A percentile compares a stretch with the other conserved stretches of the same genome.
Conservation (phyloP, 495 filamentous ascomycete species). For the Aspergillus wentii region DNA sequence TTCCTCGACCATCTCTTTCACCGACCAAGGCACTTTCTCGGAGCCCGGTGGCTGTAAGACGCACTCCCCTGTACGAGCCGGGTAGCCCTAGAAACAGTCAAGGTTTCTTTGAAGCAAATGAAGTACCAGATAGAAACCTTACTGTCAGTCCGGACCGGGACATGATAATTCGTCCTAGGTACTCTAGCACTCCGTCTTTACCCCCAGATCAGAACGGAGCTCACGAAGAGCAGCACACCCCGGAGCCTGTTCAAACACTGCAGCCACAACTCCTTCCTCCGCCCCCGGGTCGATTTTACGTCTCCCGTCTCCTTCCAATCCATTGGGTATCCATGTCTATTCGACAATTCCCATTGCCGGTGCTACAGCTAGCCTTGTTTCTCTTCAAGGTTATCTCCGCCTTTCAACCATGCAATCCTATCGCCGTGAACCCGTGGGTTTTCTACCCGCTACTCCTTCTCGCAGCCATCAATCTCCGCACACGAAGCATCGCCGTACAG, state of each 20-base stretch:
- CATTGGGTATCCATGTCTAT: constrained; percentile 1
- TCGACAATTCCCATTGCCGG: constrained; percentile 19
- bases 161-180: constrained; percentile 31
- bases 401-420: constrained; percentile 55
- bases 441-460: constrained; percentile 57
- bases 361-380: constrained; percentile 43
- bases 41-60: constrained; percentile 20
- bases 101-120: constrained; percentile 10
- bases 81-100: constrained; percentile 15
- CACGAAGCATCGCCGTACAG: constrained; percentile 22
- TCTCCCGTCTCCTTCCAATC: constrained; percentile 21
- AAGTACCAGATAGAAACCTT: constrained; percentile 13
- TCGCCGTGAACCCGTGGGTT: constrained; percentile 53
- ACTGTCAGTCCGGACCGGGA: constrained; percentile 29
- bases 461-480: constrained; percentile 48
- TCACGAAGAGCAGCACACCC: constrained; percentile 22
- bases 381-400: constrained; percentile 51
- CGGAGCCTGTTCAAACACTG: constrained; percentile 27
- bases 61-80: constrained; percentile 27
- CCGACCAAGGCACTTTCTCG: constrained; percentile 25
- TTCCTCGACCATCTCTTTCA: constrained; percentile 25
- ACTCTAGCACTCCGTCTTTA: constrained; percentile 17
- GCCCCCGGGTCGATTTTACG: constrained; percentile 25
- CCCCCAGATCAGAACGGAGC: constrained; percentile 16
- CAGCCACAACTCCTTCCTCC: constrained; percentile 57